Conservation (phyloP, 345 rosid genomes). For the Hibiscus mutabilis region DNA sequence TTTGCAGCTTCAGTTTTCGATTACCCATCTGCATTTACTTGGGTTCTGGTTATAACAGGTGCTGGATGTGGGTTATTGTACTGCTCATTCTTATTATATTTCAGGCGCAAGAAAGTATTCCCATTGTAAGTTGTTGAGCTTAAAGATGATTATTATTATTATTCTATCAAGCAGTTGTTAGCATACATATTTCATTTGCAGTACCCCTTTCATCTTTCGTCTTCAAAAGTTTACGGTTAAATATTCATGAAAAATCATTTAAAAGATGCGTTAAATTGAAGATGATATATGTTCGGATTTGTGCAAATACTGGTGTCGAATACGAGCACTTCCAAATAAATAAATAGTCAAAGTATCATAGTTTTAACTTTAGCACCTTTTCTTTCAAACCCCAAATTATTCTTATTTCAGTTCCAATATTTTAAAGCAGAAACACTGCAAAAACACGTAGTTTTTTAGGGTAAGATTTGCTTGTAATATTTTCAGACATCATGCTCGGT, state of each 20-base stretch:
- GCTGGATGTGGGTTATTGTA: slow-evolving; percentile 46
- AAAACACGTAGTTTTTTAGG: neutral
- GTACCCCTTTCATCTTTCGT: neutral
- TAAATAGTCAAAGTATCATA: no score
- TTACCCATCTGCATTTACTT: slow-evolving; percentile 49
- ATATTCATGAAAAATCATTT: neutral
- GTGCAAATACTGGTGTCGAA: no score
- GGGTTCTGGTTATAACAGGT: slow-evolving; percentile 71
- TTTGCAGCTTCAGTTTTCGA: slow-evolving; percentile 59
- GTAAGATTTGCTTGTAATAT: neutral
- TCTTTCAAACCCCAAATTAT: neutral
- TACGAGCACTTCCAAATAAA: no score
- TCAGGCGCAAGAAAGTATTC: slow-evolving; percentile 76
- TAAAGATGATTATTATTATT: neutral
- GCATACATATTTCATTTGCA: neutral
- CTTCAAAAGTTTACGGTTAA: neutral
- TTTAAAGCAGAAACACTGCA: neutral
- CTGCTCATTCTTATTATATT: slow-evolving; percentile 57
- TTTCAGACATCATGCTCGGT: neutral
- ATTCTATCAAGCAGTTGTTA: neutral
- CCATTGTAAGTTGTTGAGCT: slow-evolving; percentile 39
- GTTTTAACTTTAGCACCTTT: no score
- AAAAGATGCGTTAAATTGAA: no score
- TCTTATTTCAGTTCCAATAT: neutral
- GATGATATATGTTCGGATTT: no score